Evolutionary conservation across 306 rosid genomes (phyloP), one percentile per base, ranked within the genome.

Genomic region (Morella rubra): DNA sequence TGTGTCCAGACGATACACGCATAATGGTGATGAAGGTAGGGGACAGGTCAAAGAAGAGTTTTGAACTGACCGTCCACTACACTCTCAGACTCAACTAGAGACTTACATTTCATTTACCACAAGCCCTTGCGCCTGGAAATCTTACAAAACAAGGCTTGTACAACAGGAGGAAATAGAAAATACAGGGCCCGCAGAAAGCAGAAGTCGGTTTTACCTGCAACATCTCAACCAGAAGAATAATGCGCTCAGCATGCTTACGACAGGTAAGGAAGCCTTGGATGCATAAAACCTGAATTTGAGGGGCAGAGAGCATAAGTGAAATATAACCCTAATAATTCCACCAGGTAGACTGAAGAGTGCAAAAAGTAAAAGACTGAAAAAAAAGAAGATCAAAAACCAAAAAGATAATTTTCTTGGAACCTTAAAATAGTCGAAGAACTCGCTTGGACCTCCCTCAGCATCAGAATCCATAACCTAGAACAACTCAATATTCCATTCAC

Each of bases 201-300:
- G 45, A 73, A 65, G 53, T 64, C 84, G 76, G 56, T 20, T 50
- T 78, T 90, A 96, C 99, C 99, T 96, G 97, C 88, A 96, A 90
- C 99, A 96, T 96, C 86, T 96, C 99, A 73, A 96, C 98, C 59
- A 96, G 99, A 83, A 96, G 98, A 87, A 96, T 92, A 79, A 96
- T 84, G 64, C 99, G 97, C 73, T 96, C 99, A 15, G 99, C 99
- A 85, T 96, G 99, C 86, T 96, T 96, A 79, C 98, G 99, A 82
- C 99, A 96, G 73, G 99, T 96, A 82, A 96, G 99, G 90, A 96
- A 96, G 70, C 99, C 99, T 91, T 96, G 99, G 82, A 96, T 96
- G 97, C 99, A 96, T 76, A 96, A 87, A 82, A 96, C 99, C 99
- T 96, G 84, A 69, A 87, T 75, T 52, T 73, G 60, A 64, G 54